These are phyloP conservation scores for Paramecium sexaurelia DNA, from an alignment of 73 alveolate genomes.

Conservation along the genomic window DNA sequence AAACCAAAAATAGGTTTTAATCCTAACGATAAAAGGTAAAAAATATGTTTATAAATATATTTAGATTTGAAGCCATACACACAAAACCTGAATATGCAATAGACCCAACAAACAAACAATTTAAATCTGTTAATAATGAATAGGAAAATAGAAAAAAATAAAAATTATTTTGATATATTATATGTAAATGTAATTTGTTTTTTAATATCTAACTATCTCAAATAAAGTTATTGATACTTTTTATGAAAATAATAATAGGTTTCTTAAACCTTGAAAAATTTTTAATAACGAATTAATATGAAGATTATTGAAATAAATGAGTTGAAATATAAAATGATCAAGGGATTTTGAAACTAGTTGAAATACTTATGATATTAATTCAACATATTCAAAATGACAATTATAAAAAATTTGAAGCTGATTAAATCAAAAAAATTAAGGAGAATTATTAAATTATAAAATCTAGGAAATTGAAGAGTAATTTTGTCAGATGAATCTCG, in stretches of 20 bases:
- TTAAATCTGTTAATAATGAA: conserved; percentile 36
- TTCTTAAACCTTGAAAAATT: background rate
- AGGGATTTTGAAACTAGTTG: too few relatives aligned
- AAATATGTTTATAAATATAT: background rate
- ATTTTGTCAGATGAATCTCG: too few relatives aligned
- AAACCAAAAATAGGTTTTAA: conserved; percentile 69
- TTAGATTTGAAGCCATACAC: conserved; percentile 71
- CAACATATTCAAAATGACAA: too few relatives aligned
- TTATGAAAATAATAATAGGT: too few relatives aligned
- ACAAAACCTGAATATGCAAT: conserved; percentile 85
- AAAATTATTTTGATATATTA: conserved; percentile 34
- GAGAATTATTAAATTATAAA: too few relatives aligned
- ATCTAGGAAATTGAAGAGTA: too few relatives aligned
- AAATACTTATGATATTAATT: too few relatives aligned
- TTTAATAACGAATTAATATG: too few relatives aligned
- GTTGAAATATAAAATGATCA: too few relatives aligned
- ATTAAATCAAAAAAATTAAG: too few relatives aligned
- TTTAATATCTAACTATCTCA: background rate
- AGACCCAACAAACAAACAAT: conserved; percentile 87
- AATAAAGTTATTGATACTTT: background rate
- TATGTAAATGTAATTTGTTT: background rate
- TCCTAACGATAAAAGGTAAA: conserved; percentile 82
- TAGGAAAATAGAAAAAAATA: conserved; percentile 2
- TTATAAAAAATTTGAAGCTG: too few relatives aligned
- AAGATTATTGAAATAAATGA: too few relatives aligned